Evolutionary conservation across 257 asterid genomes (phyloP), one percentile per base, ranked within the genome.

Genomic region (Ligustrum vulgare): DNA sequence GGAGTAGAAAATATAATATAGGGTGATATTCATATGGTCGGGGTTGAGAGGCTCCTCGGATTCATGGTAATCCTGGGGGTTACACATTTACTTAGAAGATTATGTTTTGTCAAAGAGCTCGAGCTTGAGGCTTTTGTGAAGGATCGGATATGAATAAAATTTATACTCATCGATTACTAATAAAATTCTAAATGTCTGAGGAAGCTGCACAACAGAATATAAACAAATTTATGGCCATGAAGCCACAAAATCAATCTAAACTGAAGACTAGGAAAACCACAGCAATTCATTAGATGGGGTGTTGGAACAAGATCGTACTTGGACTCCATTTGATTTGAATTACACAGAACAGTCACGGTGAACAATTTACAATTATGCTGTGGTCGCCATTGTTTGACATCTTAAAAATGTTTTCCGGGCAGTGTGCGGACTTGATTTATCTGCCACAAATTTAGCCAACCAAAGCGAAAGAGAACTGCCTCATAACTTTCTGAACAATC

Each of bases 301-400:
- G n/a, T 67, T 72, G 51, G 75, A 67, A 80, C 64, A 45, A 74
- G 35, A 39, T 62, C 97, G 58, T 85, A 91, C 97, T 81, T 87
- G 86, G 76, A 88, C 77, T 79, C 87, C 91, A 73, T 85, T 83
- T 71, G 89, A 73, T 85, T 83, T 71, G 89, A 76, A 81, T 92
- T 87, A 79, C 98, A 92, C 70, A 86, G 74, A 56, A 92, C 90
- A 66, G 98, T 87, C 35, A 94, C 98, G 62, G 90, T 47, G 98
- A 94, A 79, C 98, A 92, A 79, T 91, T 92, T 92, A 79, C 98
- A 92, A 79, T 91, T 92, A 73, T 33, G 75, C 78, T 74, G 80
- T 33, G 76, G 77, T n/a, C n/a, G 58, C 80, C 92, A 70, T 70
- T 84, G 80, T 86, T 85, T 58, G 87, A 84, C 95, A 92, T 89